Evolutionary conservation across 2,329 filamentous ascomycete species (phyloP).

Genomic region (Botrytis pseudocinerea): DNA sequence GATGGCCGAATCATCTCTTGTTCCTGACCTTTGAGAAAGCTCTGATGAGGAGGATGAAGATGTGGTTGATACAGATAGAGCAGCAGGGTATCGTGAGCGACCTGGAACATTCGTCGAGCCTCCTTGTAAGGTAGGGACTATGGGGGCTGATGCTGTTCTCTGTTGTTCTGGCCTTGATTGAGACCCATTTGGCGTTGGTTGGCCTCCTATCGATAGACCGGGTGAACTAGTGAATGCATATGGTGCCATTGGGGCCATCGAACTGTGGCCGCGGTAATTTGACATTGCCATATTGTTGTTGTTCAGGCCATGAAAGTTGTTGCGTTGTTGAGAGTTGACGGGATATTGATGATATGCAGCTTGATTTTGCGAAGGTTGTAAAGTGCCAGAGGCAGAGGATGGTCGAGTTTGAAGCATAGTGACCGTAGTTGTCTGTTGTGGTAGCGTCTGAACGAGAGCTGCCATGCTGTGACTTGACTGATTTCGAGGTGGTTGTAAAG

Average conservation of each 20-base stretch:
- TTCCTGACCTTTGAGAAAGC: slow-evolving; percentile 46
- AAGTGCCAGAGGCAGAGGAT: slow-evolving; percentile 60
- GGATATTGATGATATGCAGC: slow-evolving; percentile 50
- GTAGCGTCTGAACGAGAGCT: slow-evolving; percentile 79
- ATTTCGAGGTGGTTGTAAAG: slow-evolving; percentile 31
- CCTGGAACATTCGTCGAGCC: slow-evolving; percentile 40
- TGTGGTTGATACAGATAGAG: slow-evolving; percentile 52
- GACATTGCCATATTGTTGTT: slow-evolving; percentile 49
- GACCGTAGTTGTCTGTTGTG: slow-evolving; percentile 71
- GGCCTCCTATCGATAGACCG: slow-evolving; percentile 54
- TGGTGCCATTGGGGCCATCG: slow-evolving; percentile 64
- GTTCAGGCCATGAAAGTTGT: slow-evolving; percentile 53
- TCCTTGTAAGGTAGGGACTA: slow-evolving; percentile 43
- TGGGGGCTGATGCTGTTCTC: slow-evolving; percentile 55
- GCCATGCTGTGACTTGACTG: slow-evolving; percentile 62
- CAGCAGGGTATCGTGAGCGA: slow-evolving; percentile 49
- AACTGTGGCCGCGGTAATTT: slow-evolving; percentile 54
- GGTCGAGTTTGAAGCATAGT: slow-evolving; percentile 76
- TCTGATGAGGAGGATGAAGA: slow-evolving; percentile 41
- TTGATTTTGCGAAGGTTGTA: slow-evolving; percentile 40
- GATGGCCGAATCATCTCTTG: slow-evolving; percentile 55
- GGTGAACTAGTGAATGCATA: slow-evolving; percentile 77
- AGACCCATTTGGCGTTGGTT: slow-evolving; percentile 42
- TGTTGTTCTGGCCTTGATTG: slow-evolving; percentile 55
- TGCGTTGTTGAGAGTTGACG: slow-evolving; percentile 49